phyloP scores from a whole-genome alignment of 2,329 filamentous ascomycete species.

The Neophaeococcomyces mojaviensis region DNA sequence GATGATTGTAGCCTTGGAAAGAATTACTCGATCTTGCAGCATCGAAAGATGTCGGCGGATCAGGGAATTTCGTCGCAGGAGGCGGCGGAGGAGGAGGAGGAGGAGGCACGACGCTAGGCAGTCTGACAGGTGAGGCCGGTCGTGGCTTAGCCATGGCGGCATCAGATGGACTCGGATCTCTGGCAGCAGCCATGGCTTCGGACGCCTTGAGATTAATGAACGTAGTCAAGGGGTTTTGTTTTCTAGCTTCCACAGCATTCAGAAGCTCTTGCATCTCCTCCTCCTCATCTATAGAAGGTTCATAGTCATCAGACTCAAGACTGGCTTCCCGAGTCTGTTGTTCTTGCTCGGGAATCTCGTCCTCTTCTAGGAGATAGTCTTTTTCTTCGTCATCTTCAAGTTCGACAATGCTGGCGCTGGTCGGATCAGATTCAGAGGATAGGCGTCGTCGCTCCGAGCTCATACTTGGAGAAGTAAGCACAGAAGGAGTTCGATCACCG shows the following conservation, averaged over 20 bases:
- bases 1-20: background rate
- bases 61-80: background rate
- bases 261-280: too few relatives aligned
- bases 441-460: background rate
- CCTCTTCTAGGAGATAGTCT: too few relatives aligned
- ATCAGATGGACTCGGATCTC: constrained; percentile 29
- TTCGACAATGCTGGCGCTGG: too few relatives aligned
- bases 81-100: background rate
- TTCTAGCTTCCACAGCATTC: background rate
- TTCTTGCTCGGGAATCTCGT: constrained; percentile 1
- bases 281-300: background rate
- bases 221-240: background rate
- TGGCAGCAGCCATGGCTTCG: background rate
- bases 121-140: background rate
- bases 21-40: background rate
- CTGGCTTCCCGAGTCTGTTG: background rate
- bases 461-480: constrained; percentile 6
- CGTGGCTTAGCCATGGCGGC: constrained; percentile 30
- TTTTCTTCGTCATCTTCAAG: too few relatives aligned
- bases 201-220: too few relatives aligned
- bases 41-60: background rate
- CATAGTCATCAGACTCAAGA: background rate
- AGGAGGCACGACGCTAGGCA: background rate
- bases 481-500: background rate
- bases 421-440: too few relatives aligned